phyloP scores from a whole-genome alignment of 2,329 filamentous ascomycete genomes.

The Cryphonectria parasitica region DNA sequence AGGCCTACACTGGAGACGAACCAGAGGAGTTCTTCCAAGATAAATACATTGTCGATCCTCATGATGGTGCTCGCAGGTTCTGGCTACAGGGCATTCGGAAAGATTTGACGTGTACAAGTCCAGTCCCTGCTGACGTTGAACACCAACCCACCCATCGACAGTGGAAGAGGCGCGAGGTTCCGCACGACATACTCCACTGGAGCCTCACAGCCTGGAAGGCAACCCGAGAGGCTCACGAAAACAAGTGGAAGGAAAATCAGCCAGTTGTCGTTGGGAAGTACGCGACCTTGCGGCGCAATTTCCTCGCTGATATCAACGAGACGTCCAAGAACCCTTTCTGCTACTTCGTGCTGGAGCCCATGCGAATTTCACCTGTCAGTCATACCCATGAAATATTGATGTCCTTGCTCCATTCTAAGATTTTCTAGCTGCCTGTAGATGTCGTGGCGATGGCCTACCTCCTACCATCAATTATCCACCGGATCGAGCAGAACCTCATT shows the following conservation, averaged over 20 bases:
- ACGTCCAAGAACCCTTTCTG: slow-evolving; percentile 43
- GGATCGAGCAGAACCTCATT: slow-evolving; percentile 81
- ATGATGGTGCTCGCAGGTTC: slow-evolving; percentile 67
- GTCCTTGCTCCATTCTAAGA: slow-evolving; percentile 29
- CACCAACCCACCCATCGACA: slow-evolving; percentile 47
- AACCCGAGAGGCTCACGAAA: slow-evolving; percentile 27
- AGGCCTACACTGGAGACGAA: slow-evolving; percentile 47
- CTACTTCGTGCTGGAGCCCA: slow-evolving; percentile 75
- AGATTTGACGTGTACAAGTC: slow-evolving; percentile 65
- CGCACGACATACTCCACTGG: slow-evolving; percentile 76
- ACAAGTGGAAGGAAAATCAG: slow-evolving; percentile 68
- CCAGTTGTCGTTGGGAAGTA: slow-evolving; percentile 79
- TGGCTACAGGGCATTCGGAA: slow-evolving; percentile 57
- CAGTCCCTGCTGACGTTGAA: slow-evolving; percentile 61
- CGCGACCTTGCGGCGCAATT: slow-evolving; percentile 78
- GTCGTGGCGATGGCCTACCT: slow-evolving; percentile 74
- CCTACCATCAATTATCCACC: slow-evolving; percentile 83
- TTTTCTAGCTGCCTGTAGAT: slow-evolving; percentile 63
- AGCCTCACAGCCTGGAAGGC: slow-evolving; percentile 57
- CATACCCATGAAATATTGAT: neutral
- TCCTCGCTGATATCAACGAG: slow-evolving; percentile 65
- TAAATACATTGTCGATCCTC: slow-evolving; percentile 61
- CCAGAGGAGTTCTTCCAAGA: slow-evolving; percentile 55
- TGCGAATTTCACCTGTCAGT: slow-evolving; percentile 76
- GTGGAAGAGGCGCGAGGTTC: slow-evolving; percentile 42